Evolutionary conservation across 805 yeast species (phyloP), one percentile per base, ranked within the genome.

Genomic region (Torulaspora indica): DNA sequence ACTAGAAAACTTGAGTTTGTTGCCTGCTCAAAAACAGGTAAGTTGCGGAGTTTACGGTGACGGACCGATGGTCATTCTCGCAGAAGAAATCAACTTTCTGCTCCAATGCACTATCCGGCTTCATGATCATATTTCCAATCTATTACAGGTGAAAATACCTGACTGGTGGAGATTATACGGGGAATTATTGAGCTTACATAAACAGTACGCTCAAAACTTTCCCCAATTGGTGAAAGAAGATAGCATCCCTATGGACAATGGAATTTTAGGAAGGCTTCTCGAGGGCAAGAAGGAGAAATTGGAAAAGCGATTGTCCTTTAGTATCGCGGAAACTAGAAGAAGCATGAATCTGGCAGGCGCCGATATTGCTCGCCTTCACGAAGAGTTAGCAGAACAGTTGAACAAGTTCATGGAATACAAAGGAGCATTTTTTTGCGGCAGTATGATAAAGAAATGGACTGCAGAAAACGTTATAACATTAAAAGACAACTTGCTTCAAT

Each of bases 311-410:
- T 47, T 78, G 4, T 45, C 71, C 5, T 52, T 61, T 3, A 72
- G 71, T 23, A 58, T 70, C 38, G 57, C 70, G 4, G 74, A 70
- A n/a, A 62, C 70, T 17, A 69, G 74, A 38, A 59, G 63, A 25
- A 67, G 67, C 32, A 59, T 82, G 33, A 52, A 70, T 47, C 66
- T 59, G 8, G 51, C 81, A 35, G 76, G 73, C 47, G 47, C 56
- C 14, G 77, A 72, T 3, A 71, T 84, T 18, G 77, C 72, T 42
- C 48, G 52, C 18, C 72, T 67, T n/a, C 85, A 84, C 60, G 91
- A 84, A 54, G 53, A 61, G 1, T 51, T 82, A 3, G 89, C 90
- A 0, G 73, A 77, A 40, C 84, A 81, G 57, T 66, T 82, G 14
- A 80, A 81, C 40, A 76, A 74, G 40, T 81, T 76, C 47, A 63